Evolutionary conservation across 2,329 filamentous ascomycete species (phyloP), one percentile per base, ranked within the genome.

Genomic region (Pseudogymnoascus destructans): DNA sequence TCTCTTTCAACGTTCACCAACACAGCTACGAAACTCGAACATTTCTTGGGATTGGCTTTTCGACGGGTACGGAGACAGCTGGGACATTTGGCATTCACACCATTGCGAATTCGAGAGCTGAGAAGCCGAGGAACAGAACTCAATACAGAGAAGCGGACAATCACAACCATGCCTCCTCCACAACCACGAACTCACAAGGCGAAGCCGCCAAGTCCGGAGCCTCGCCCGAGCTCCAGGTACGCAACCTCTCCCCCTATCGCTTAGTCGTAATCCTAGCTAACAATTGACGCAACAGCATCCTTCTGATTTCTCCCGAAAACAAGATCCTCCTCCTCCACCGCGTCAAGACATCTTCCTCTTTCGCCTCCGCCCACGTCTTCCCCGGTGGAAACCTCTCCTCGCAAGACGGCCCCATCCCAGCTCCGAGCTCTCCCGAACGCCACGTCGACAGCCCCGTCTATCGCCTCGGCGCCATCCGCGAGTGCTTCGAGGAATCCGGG

Each of bases 401-500:
- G 0, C 89, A 95, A 66, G 92, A 97, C 65, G 90, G 87, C 2
- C 63, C 63, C 0, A 70, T 81, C 1, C 76, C 78, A 0, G 62
- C 62, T 0, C 64, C 68, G 0, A 76, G 76, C 13, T 75, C 81
- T 25, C 70, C 74, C 0, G 73, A 71, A 8, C 74, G 85, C 10
- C 90, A 96, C 65, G 70, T 75, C 9, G 91, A 96, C 68, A 82
- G 82, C 0, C 73, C 75, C 0, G 79, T 82, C 2, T 96, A 96
- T 68, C 78, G 90, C n/a, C 72, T 88, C 33, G 90, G 86, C 5
- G 93, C 91, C 0, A 81, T 97, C 21, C 78, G 93, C 5, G 93
- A 97, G 74, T 89, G 89, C 0, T 97, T 97, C 68, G 93, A 98
- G 70, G 93, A 97, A 73, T 91, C 87, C 63, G 93, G 93, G 0